phyloP scores from a whole-genome alignment of 164 flowering plant genomes.

The Vitis riparia region DNA sequence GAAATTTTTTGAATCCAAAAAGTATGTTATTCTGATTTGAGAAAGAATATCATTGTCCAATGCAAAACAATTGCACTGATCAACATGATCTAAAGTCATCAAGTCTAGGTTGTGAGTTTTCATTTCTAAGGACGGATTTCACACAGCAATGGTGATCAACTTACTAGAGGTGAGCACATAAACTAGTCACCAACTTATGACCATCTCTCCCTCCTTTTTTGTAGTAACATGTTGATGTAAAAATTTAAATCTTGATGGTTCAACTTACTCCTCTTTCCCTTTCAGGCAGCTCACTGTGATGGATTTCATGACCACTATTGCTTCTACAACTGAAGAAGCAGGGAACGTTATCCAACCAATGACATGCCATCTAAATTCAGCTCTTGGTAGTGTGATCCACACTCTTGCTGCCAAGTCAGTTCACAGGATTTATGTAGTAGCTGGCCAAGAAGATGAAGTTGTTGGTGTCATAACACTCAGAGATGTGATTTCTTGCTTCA shows the following conservation, averaged over 20 bases:
- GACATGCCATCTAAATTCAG: slow-evolving; percentile 60
- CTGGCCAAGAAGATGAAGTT: slow-evolving; percentile 40
- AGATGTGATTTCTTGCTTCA: slow-evolving; percentile 91
- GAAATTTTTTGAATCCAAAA: too few relatives aligned
- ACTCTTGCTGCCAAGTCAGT: slow-evolving; percentile 66
- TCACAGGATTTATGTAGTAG: slow-evolving; percentile 74
- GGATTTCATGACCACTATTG: slow-evolving; percentile 58
- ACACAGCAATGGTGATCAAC: too few relatives aligned
- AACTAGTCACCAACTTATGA: neutral
- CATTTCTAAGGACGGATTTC: too few relatives aligned
- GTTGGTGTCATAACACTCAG: slow-evolving; percentile 82
- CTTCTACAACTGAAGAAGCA: slow-evolving; percentile 33
- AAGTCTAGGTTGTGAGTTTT: too few relatives aligned
- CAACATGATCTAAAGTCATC: too few relatives aligned
- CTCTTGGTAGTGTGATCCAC: slow-evolving; percentile 60
- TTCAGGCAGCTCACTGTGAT: slow-evolving; percentile 75
- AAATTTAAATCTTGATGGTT: neutral
- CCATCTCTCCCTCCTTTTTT: neutral
- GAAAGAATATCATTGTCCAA: too few relatives aligned
- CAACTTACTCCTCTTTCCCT: neutral
- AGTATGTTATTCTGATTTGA: too few relatives aligned
- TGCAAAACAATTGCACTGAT: too few relatives aligned
- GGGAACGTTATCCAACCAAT: slow-evolving; percentile 53
- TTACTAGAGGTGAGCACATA: too few relatives aligned
- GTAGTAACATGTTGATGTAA: neutral